Conservation (phyloP, 2,329 filamentous ascomycete genomes). For the Paecilomyces sp. region DNA sequence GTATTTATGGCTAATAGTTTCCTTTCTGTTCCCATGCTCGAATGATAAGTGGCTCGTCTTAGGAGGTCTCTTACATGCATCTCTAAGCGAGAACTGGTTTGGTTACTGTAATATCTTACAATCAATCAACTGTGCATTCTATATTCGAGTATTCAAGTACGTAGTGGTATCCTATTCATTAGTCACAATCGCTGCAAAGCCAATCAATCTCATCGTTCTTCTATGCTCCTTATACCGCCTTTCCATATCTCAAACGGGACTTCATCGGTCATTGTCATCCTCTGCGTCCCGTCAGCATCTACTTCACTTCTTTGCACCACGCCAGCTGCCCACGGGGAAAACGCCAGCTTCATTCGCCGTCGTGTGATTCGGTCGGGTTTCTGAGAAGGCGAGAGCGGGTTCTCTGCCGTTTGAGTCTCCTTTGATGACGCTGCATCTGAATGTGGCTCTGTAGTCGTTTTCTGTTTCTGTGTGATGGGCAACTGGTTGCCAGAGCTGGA, state of each 20-base stretch:
- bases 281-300: slow-evolving; percentile 27
- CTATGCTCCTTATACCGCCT: slow-evolving; percentile 44
- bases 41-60: too few species aligned
- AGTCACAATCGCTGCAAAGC: not conserved
- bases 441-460: not conserved
- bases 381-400: not conserved
- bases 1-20: too few species aligned
- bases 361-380: slow-evolving; percentile 38
- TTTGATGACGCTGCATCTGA: not conserved
- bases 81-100: too few species aligned
- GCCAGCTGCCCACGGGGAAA: slow-evolving; percentile 65
- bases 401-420: not conserved
- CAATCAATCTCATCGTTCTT: not conserved
- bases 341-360: slow-evolving; percentile 82
- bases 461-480: not conserved
- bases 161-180: not conserved
- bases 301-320: slow-evolving; percentile 40
- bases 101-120: not conserved
- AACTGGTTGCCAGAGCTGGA: slow-evolving; percentile 10
- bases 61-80: too few species aligned
- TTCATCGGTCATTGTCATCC: slow-evolving; percentile 8
- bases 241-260: slow-evolving; percentile 70
- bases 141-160: not conserved
- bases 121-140: not conserved
- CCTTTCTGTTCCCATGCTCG: too few species aligned